phyloP scores from a whole-genome alignment of 78 protist genomes.

The Anaeramoeba flamelloides region DNA sequence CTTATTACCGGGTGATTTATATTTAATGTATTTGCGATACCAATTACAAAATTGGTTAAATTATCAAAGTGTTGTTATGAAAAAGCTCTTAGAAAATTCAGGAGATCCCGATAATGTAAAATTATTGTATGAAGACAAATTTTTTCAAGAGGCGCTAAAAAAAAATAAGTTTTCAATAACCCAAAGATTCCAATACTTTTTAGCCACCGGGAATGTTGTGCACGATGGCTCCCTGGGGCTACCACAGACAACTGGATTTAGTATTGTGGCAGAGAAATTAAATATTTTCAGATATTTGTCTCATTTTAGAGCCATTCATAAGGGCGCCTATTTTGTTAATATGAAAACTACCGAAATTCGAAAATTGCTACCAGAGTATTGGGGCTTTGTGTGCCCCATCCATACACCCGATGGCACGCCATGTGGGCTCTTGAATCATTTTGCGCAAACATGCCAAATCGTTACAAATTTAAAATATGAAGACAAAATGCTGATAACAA shows the following conservation, averaged over 20 bases:
- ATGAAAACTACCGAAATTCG: slow-evolving; percentile 82
- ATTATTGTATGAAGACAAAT: too few species aligned
- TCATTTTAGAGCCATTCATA: slow-evolving; percentile 63
- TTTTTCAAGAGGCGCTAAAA: too few species aligned
- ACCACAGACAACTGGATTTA: slow-evolving; percentile 62
- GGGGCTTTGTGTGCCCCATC: slow-evolving; percentile 98
- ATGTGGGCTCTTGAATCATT: slow-evolving; percentile 93
- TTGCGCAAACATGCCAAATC: slow-evolving; percentile 54
- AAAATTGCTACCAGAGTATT: slow-evolving; percentile 81
- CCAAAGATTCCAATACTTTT: too few species aligned
- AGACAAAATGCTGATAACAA: too few species aligned
- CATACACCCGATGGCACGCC: slow-evolving; percentile 99
- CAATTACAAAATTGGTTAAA: too few species aligned
- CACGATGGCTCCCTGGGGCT: too few species aligned
- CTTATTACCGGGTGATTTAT: slow-evolving; percentile 62
- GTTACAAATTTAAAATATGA: too few species aligned
- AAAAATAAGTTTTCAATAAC: too few species aligned
- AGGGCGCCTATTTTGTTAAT: slow-evolving; percentile 78
- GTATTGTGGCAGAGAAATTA: slow-evolving; percentile 81
- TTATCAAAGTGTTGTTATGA: too few species aligned
- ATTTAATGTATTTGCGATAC: too few species aligned
- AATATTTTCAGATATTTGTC: slow-evolving; percentile 72
- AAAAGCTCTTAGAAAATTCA: too few species aligned
- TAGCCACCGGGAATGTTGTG: slow-evolving; percentile 71
- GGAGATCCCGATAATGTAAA: too few species aligned